Percentiles rank a stretch among this genome's conserved stretches.
Evolutionary conservation across 2,329 filamentous ascomycete genomes (phyloP).

Genomic region (Aspergillus ochraceus): DNA sequence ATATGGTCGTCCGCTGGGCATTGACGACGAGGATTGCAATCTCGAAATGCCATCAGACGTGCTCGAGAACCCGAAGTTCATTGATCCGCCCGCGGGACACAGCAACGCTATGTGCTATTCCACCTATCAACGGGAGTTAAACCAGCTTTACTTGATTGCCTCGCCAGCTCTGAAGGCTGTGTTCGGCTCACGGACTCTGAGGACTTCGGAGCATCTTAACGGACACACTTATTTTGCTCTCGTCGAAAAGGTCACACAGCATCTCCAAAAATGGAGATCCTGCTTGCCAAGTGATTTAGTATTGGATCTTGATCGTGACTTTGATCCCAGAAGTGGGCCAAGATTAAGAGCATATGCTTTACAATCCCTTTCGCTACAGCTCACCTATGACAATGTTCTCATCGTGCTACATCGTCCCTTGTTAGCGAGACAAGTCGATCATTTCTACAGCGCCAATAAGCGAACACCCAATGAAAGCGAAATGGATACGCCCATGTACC

Average conservation of each 20-base stretch:
- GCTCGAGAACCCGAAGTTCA: slow-evolving; percentile 32
- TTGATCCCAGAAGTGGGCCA: slow-evolving; percentile 5
- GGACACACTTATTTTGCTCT: slow-evolving; percentile 20
- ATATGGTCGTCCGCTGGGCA: slow-evolving; percentile 43
- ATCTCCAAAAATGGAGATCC: slow-evolving; percentile 19
- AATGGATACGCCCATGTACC: too few species aligned
- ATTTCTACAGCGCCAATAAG: slow-evolving; percentile 19
- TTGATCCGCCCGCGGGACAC: slow-evolving; percentile 1
- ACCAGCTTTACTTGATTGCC: slow-evolving; percentile 25
- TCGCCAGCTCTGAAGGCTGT: slow-evolving; percentile 24
- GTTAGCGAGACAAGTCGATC: slow-evolving; percentile 37
- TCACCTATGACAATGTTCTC: slow-evolving; percentile 46
- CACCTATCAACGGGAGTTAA: slow-evolving; percentile 25
- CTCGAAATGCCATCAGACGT: slow-evolving; percentile 35
- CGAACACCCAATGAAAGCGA: background rate
- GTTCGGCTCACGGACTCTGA: slow-evolving; percentile 25
- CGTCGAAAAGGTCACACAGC: slow-evolving; percentile 19
- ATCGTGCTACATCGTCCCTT: slow-evolving; percentile 47
- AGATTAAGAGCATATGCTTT: slow-evolving; percentile 25
- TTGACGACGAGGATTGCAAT: slow-evolving; percentile 44
- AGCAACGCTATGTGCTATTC: slow-evolving; percentile 20
- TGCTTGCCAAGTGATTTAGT: slow-evolving; percentile 18
- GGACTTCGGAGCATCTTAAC: slow-evolving; percentile 16
- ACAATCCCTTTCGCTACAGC: slow-evolving; percentile 44
- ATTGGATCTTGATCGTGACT: slow-evolving; percentile 20